Evolutionary conservation across 768 basidiomycete genomes (phyloP).

Genomic region (Candolleomyces efflorescens): DNA sequence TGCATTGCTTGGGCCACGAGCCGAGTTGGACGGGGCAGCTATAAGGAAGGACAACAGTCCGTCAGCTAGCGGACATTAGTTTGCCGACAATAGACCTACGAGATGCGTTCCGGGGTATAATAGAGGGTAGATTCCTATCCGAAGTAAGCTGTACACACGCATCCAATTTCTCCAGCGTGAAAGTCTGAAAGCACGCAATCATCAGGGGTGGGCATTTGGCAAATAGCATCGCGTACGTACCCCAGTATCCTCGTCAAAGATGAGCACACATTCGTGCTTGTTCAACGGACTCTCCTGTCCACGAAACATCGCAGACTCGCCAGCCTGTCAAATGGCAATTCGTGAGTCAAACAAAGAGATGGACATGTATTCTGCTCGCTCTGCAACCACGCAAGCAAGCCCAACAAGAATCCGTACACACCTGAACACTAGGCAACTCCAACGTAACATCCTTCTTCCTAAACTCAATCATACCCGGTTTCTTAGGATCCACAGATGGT

Average conservation of each 20-base stretch:
- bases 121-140: slow-evolving; percentile 37
- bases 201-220: too few species aligned
- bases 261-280: slow-evolving; percentile 73
- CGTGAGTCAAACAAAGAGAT: not conserved
- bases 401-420: slow-evolving; percentile 27
- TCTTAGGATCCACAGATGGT: slow-evolving; percentile 59
- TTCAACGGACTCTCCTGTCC: slow-evolving; percentile 58
- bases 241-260: slow-evolving; percentile 72
- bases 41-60: slow-evolving; percentile 9
- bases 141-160: slow-evolving; percentile 53
- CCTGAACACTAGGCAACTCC: slow-evolving; percentile 65
- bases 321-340: slow-evolving; percentile 28
- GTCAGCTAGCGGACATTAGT: not conserved
- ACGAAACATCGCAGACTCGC: slow-evolving; percentile 51
- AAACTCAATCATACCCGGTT: slow-evolving; percentile 62
- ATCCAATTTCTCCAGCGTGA: slow-evolving; percentile 74
- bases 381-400: not conserved
- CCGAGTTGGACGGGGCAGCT: slow-evolving; percentile 20
- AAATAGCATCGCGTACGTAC: too few species aligned
- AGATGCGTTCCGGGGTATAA: slow-evolving; percentile 23
- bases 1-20: slow-evolving; percentile 22
- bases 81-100: slow-evolving; percentile 24
- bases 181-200: slow-evolving; percentile 45
- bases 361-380: too few species aligned
- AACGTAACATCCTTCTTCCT: slow-evolving; percentile 47